phyloP scores from a whole-genome alignment of 768 basidiomycete genomes.

The Boletales sp. region DNA sequence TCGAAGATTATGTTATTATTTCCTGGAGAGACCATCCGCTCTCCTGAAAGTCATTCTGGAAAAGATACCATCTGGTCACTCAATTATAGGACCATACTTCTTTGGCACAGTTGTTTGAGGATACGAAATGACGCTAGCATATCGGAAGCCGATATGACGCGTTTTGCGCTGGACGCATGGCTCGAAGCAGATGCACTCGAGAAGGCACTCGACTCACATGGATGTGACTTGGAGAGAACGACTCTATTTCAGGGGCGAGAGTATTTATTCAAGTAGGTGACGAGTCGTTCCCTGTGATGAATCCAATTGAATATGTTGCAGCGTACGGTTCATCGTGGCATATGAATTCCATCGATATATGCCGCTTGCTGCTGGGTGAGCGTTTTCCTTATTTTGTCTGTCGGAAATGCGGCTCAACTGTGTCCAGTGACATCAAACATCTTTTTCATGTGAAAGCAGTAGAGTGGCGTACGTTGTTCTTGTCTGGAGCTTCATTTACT shows the following conservation, averaged over 20 bases:
- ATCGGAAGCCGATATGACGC: conserved; percentile 49
- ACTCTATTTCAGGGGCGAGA: conserved; percentile 71
- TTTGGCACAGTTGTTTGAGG: conserved; percentile 71
- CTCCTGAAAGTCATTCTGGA: conserved; percentile 30
- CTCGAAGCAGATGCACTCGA: conserved; percentile 67
- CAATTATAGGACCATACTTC: conserved; percentile 61
- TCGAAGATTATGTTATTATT: conserved; percentile 68
- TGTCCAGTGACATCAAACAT: conserved; percentile 39
- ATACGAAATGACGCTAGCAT: conserved; percentile 45
- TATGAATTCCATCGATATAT: conserved; percentile 66
- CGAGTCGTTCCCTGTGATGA: conserved; percentile 4
- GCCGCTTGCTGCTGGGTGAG: conserved; percentile 56
- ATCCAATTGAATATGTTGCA: conserved; percentile 23
- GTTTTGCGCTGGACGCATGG: conserved; percentile 68
- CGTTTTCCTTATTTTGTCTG: conserved; percentile 3
- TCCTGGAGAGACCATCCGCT: conserved; percentile 59
- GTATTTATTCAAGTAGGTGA: conserved; percentile 69
- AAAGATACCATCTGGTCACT: conserved; percentile 78
- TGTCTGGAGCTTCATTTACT: conserved; percentile 6
- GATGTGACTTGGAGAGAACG: conserved; percentile 62
- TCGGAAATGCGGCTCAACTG: neutral
- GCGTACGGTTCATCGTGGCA: conserved; percentile 66
- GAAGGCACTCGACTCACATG: conserved; percentile 56
- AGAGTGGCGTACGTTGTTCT: conserved; percentile 58
- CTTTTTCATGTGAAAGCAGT: conserved; percentile 56